Base-by-base conservation (phyloP, 2,329 filamentous ascomycete species). In the Ophiostoma novo-ulmi region DNA sequence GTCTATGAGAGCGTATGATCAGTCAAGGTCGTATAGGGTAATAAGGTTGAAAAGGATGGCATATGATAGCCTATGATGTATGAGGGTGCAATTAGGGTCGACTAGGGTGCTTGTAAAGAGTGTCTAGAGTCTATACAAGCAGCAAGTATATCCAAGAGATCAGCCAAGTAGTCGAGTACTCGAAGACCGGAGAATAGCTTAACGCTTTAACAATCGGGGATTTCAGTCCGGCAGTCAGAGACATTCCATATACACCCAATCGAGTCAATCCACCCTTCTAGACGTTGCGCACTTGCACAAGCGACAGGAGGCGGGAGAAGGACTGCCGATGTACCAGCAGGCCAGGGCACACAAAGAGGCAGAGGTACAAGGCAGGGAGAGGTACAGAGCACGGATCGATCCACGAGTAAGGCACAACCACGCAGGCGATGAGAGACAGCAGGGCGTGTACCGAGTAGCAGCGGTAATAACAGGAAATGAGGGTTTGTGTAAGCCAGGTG, bases 211-310 rank as follows among this genome's bases (percentile, higher is more conserved):
- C 8, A 17, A 58, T 17, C 52, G 52, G 52, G 22, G 52, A 14
- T 14, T 31, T 14, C 52, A 58, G 52, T 58, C 52, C 22, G 52
- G 52, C 52, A 26, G 52, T 58, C n/a, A 48, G 44, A 48, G n/a
- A 58, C 22, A 58, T 58, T 58, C 52, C 52, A 58, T 58, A 48
- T 20, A 48, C 17, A 20, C 44, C 17, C 14, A 6, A 7, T 48
- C 44, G 44, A 48, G 44, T 17, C 4, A 48, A 48, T 48, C 44
- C 14, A 48, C 44, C 44, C 17, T 48, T 48, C n/a, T 26, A 26
- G 52, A 58, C 22, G 52, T 58, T 58, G 52, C 52, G 52, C 52
- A 58, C 52, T 58, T 58, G 52, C 52, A 58, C 52, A 26, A 17
- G 52, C 52, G n/a, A 13, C 8, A 22, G 22, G 52, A 58, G 52